Percentiles rank a stretch among this genome's conserved stretches.
phyloP scores from a whole-genome alignment of 2,329 filamentous ascomycete genomes.

The Monilinia laxa region DNA sequence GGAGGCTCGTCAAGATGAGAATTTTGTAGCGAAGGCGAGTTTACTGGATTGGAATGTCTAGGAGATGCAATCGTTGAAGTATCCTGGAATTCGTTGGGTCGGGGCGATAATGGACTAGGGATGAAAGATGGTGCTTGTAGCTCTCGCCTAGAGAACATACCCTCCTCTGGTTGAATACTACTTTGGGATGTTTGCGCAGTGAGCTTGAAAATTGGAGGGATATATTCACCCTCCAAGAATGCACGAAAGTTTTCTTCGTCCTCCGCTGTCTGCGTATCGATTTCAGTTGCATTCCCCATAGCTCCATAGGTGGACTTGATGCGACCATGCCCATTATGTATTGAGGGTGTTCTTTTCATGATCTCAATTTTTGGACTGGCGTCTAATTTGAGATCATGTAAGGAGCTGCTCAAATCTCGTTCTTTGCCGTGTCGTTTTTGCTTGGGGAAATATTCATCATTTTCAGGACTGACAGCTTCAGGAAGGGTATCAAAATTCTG shows the following conservation, averaged over 20 bases:
- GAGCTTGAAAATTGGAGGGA: slow-evolving; percentile 8
- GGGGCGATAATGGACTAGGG: slow-evolving; percentile 1
- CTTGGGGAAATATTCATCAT: slow-evolving; percentile 8
- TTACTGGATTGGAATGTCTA: slow-evolving; percentile 12
- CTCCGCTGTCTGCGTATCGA: slow-evolving; percentile 4
- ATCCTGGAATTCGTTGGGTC: slow-evolving; percentile 25
- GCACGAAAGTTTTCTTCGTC: not conserved
- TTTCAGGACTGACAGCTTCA: not conserved
- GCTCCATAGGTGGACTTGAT: not conserved
- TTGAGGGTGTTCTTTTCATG: slow-evolving; percentile 13
- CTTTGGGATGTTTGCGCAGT: slow-evolving; percentile 7
- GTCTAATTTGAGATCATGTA: slow-evolving; percentile 4
- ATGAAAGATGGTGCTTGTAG: not conserved
- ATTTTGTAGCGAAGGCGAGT: not conserved
- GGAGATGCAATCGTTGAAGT: slow-evolving; percentile 25
- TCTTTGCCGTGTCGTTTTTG: not conserved
- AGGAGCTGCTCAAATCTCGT: not conserved
- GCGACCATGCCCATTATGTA: slow-evolving; percentile 14
- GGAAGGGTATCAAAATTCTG: slow-evolving; percentile 19
- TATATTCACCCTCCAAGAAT: slow-evolving; percentile 7
- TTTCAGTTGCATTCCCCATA: not conserved
- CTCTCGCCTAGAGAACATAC: slow-evolving; percentile 16
- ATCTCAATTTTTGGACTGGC: not conserved
- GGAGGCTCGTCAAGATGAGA: not conserved
- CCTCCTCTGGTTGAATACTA: slow-evolving; percentile 22